Base-by-base conservation (phyloP, 139 green algal genomes). In the Coelastrella sp. region DNA sequence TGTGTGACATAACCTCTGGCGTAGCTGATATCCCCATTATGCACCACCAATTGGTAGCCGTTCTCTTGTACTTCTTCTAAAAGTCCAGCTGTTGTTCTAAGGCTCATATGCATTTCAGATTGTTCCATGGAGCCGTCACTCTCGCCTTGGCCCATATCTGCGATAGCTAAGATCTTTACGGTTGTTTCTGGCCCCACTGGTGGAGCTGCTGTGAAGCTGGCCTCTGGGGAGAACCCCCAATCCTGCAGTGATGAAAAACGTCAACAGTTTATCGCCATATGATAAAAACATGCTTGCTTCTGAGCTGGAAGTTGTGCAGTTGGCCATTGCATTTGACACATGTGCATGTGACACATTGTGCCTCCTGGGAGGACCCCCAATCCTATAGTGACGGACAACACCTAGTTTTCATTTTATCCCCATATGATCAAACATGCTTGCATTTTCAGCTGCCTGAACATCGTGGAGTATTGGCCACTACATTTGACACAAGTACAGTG, bases 1-100 rank as follows among this genome's bases (percentile, higher is more conserved):
- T 88, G 83, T 7, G 75, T 86, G 7, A 73, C 77, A 82, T 91
- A 91, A 65, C 87, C 87, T 16, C 87, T 80, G 47, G 93, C 93
- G 16, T 94, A 95, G 61, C 83, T 92, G 64, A 95, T 93, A 80
- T 95, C 93, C 16, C 96, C 96, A 58, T 95, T 94, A 90, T 96
- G 95, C n/a, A 97, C 32, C 80, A 96, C 23, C 80, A 96, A 89
- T 20, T 85, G 83, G 68, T 90, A 80, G 73, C 20, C 86, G 0
- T 5, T 16, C 0, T 79, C 11, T 3, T 83, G 3, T 10, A 83
- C 77, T 32, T 64, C 77, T 22, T n/a, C 17, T 5, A 83, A 6
- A 5, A 61, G 13, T 22, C 81, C 17, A 59, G 83, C 83, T 4
- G 91, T 93, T 23, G 93, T 95, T 76, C 92, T 92, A 11, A 95